Base-by-base conservation (phyloP, 2,329 filamentous ascomycete genomes). In the Xylariaceae sp. region DNA sequence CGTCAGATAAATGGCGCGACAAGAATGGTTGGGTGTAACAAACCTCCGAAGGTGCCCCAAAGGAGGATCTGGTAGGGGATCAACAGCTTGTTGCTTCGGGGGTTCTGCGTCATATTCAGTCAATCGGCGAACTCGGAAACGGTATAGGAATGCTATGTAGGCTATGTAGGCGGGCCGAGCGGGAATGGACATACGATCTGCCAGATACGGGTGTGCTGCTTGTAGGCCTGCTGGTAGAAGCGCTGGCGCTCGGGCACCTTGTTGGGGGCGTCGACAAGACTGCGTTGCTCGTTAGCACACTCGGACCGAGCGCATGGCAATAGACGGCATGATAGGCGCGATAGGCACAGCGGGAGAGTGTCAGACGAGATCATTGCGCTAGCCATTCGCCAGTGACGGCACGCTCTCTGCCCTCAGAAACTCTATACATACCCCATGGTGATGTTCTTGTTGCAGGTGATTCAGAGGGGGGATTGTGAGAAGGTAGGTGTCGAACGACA, bases 191-290 rank as follows among this genome's bases (percentile, higher is more conserved):
- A 74, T 82, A 92, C 89, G 77, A 92, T 91, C 76, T 83, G 80
- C 89, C 89, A 92, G 74, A 90, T 76, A 71, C 89, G 85, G 67
- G 85, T 79, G 74, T 87, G 83, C 64, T 79, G 76, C 70, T 83
- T 84, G 76, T 88, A 88, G 68, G 89, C 86, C 66, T 82, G 78
- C 79, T 92, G 89, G 80, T 90, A 91, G 68, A 84, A 77, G 72
- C 83, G 81, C 82, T 93, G 89, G 78, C 88, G 82, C 73, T 88
- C 71, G 59, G 88, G 88, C 70, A 92, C 89, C 71, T 82, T 83
- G 84, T 93, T 93, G 74, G 83, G 82, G 75, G 87, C 86, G 82
- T 89, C 80, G 78, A 91, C 67, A 73, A 87, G 71, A 72, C 82
- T 83, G 68, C 59, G 57, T 56, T 49, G 62, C 62, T 61, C 53